phyloP scores from a whole-genome alignment of 352 stramenopile species.

The Globisporangium radiosum region DNA sequence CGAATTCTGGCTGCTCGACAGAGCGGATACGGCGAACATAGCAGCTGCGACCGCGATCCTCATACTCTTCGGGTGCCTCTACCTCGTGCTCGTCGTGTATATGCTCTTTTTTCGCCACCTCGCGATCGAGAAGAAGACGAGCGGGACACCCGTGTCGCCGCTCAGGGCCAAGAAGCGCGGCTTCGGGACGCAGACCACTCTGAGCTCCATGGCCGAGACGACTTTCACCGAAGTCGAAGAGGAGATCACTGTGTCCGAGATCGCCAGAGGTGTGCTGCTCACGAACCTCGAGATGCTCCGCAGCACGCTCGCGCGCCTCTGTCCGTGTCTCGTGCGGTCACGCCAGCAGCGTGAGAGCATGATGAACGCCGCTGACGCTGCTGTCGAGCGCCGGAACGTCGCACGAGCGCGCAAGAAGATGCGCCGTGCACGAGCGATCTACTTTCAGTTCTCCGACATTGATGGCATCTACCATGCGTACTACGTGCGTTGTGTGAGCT shows the following conservation, averaged over 20 bases:
- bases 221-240: slow-evolving; percentile 4
- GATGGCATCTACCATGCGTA: slow-evolving; percentile 17
- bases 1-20: slow-evolving; percentile 12
- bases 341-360: neutral
- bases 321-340: neutral
- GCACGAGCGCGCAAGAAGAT: slow-evolving; percentile 6
- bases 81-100: slow-evolving; percentile 6
- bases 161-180: neutral
- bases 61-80: slow-evolving; percentile 8
- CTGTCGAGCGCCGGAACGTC: neutral
- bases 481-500: slow-evolving; percentile 7
- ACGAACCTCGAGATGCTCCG: slow-evolving; percentile 8
- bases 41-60: slow-evolving; percentile 7
- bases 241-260: slow-evolving; percentile 12
- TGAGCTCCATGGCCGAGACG: neutral
- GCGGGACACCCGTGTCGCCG: neutral
- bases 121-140: slow-evolving; percentile 10
- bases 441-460: slow-evolving; percentile 13
- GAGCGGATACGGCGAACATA: neutral
- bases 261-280: slow-evolving; percentile 10
- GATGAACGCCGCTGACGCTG: neutral
- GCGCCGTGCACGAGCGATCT: slow-evolving; percentile 8
- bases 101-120: slow-evolving; percentile 18
- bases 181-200: neutral
- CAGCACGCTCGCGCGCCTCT: neutral